These are phyloP conservation scores for Verticillium longisporum DNA, from an alignment of 2,329 filamentous ascomycete species.

Conservation along the genomic window DNA sequence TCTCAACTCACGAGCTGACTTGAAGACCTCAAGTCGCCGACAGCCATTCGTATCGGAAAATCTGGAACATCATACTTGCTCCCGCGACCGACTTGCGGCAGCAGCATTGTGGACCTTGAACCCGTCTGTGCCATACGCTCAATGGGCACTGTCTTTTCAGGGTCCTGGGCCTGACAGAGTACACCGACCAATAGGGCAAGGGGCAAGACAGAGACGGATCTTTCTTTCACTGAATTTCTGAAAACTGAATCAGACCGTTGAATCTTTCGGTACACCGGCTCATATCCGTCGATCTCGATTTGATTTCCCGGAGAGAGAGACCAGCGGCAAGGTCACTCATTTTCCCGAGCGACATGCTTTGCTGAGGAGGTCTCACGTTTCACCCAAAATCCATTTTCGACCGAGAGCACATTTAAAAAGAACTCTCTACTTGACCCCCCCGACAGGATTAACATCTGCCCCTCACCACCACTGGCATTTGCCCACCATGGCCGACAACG, in stretches of 20 bases:
- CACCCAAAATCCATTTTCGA: neutral
- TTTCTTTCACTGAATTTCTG: neutral
- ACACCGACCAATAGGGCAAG: neutral
- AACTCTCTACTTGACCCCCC: neutral
- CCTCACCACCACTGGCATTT: neutral
- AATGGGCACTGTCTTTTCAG: neutral
- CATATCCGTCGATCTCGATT: neutral
- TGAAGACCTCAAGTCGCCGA: neutral
- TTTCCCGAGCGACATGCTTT: neutral
- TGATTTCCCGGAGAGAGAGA: neutral
- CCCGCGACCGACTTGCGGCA: too few species aligned
- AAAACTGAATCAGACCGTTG: neutral
- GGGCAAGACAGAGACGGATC: neutral
- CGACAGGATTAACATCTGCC: neutral
- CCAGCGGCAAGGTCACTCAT: neutral
- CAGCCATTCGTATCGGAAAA: too few species aligned
- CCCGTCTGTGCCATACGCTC: too few species aligned
- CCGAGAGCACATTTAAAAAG: neutral
- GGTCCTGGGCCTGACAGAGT: neutral
- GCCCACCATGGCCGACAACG: neutral
- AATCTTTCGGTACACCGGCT: neutral
- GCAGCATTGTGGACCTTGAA: too few species aligned
- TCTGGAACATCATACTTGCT: neutral
- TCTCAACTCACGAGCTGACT: neutral
- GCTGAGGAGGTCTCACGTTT: neutral